Evolutionary conservation across 192 early-diverging fungal species (phyloP), one percentile per base, ranked within the genome.

Genomic region (Borealophlyctis nickersoniae): DNA sequence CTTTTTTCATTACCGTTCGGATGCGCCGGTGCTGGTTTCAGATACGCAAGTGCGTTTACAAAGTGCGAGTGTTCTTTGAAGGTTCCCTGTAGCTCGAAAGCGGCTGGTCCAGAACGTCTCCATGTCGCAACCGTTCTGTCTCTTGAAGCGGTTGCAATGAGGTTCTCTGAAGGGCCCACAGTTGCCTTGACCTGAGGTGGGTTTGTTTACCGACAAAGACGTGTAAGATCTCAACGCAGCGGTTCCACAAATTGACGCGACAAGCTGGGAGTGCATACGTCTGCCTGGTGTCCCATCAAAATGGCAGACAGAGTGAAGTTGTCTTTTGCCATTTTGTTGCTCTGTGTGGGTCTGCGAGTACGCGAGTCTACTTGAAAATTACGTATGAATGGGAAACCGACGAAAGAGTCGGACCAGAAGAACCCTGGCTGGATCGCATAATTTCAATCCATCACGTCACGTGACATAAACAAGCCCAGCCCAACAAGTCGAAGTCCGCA

Each of bases 31-130:
- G 78, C 78, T 2, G 90, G 81, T 4, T 73, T 72, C 19, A 95
- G 58, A 63, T 70, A 76, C 0, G 85, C 75, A 26, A 96, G 72
- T 0, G 88, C 75, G 71, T 91, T 92, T 36, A 98, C 93, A 76
- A 81, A 94, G 57, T 88, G 85, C 5, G 60, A 66, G 73, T 98
- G 96, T 0, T 83, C 88, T 0, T 71, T 16, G 36, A 87, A 88
- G 23, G 76, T 63, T 3, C 77, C 77, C 5, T 77, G 69, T 26
- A 82, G 80, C 0, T 59, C 34, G 66, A 87, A 93, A 3, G 34
- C 66, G 59, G 85, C 81, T 45, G 67, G 31, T 0, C 59, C 73
- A n/a, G 52, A 66, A 23, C 89, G 80, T 62, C 69, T 75, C 92
- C 94, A 94, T 9, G 81, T 71, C 19, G 87, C 81, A 2, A 87